Conservation (phyloP, 2,329 filamentous ascomycete species). For the Hyphodiscus sp. region DNA sequence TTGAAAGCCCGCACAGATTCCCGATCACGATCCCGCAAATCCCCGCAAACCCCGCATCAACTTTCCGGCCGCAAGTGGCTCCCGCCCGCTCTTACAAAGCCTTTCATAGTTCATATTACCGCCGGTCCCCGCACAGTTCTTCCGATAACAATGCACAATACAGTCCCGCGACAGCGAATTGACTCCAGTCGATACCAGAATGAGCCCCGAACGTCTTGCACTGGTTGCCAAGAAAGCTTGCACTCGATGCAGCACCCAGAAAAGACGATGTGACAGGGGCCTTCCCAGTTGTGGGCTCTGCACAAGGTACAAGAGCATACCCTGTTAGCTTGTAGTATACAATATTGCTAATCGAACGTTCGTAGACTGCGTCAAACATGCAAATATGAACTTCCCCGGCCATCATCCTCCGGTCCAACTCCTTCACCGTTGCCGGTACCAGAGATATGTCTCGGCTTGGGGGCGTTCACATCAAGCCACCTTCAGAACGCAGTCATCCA, state of each 20-base stretch:
- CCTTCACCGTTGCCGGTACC: conserved; percentile 7
- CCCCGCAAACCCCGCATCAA: neutral
- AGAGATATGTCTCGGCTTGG: conserved; percentile 4
- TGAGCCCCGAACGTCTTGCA: conserved; percentile 5
- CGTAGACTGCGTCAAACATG: conserved; percentile 13
- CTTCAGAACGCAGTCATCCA: conserved; percentile 13
- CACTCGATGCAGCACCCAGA: conserved; percentile 17
- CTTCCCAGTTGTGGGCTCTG: conserved; percentile 17
- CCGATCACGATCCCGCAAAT: conserved; percentile 14
- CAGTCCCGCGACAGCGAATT: neutral
- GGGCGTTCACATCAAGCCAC: conserved; percentile 5
- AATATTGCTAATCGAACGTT: conserved; percentile 8
- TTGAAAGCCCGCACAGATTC: conserved; percentile 9
- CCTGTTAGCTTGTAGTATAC: conserved; percentile 1
- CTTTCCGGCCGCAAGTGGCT: too few relatives aligned
- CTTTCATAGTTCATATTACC: conserved; percentile 8
- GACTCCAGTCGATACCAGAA: conserved; percentile 3
- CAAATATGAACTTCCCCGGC: conserved; percentile 7
- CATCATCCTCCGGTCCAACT: conserved; percentile 10
- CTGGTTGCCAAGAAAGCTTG: conserved; percentile 14
- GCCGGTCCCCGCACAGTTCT: conserved; percentile 9
- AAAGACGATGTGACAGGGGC: conserved; percentile 17
- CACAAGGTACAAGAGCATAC: conserved; percentile 8
- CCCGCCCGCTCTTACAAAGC: conserved; percentile 8
- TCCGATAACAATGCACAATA: neutral